Base-by-base conservation (phyloP, 192 early-diverging fungal genomes). In the Coemansia umbellata region DNA sequence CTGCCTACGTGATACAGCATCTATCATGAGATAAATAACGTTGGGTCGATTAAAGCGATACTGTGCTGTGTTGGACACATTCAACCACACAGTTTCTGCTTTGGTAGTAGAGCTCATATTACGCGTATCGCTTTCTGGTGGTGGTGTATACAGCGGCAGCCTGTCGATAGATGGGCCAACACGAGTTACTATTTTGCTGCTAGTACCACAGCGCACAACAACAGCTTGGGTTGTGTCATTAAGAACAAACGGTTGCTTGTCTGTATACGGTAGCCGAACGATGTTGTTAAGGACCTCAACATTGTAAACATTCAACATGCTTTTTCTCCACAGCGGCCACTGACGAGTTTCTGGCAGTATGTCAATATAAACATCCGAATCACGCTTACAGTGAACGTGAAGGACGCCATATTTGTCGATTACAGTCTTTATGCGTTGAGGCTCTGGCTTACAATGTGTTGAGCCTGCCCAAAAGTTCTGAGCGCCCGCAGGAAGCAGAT, bases 381-480 rank as follows among this genome's bases (percentile, higher is more conserved):
- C 14, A 11, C 26, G 32, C 1, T 24, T 44, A 19, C 72, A 82
- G 8, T 37, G 15, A 23, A 78, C 74, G 3, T 33, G 53, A 11
- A 82, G 59, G 17, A 58, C 36, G 11, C 78, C 81, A 9, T 69
- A 47, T 2, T 55, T 14, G 7, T 60, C 59, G 31, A 79, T 69
- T 6, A 50, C 51, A 8, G 78, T 78, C 27, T 72, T 37, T n/a
- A 82, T 78, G 0, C 47, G 18, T 17, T 43, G 35, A 3, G 55
- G 35, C 7, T 56, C 68, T 6, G 56, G 58, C 54, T 61, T 47
- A 55, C 69, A 69, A 28, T 55, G 24, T 36, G 54, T 58, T 7
- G 64, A 61, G 8, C 80, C 81, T 8, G 81, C 72, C 81, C 81
- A 83, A 60, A 83, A 83, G 54, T 83, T 83, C 37, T 81, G 79